Percentiles rank a stretch among this genome's conserved stretches.
These are phyloP conservation scores for Melaleuca alternifolia DNA, from an alignment of 345 rosid species.

Conservation along the genomic window DNA sequence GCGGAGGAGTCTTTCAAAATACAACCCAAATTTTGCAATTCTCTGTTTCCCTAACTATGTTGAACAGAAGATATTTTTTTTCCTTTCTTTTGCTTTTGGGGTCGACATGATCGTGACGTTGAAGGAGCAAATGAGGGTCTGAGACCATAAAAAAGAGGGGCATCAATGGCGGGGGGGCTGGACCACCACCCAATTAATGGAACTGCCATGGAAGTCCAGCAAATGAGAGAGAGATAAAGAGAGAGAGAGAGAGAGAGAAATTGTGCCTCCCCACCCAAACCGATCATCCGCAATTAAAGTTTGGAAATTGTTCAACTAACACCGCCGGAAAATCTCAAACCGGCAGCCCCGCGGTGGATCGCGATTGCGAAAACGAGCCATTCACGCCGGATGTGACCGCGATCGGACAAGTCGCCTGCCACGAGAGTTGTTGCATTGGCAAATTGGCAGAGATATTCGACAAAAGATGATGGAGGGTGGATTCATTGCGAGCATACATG, in stretches of 20 bases:
- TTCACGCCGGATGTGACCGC: neutral
- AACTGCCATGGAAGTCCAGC: neutral
- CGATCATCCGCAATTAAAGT: neutral
- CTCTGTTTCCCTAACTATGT: neutral
- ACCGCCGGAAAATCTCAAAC: neutral
- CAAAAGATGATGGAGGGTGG: neutral
- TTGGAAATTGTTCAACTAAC: too few relatives aligned
- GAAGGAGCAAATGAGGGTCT: neutral
- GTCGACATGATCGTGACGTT: neutral
- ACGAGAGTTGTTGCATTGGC: neutral
- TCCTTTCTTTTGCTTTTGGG: too few relatives aligned
- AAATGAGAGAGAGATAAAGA: neutral
- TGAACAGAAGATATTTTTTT: neutral
- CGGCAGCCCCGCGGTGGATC: fast-evolving
- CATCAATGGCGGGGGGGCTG: neutral
- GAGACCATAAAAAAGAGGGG: neutral
- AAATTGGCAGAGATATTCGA: neutral
- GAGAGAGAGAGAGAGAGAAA: too few relatives aligned
- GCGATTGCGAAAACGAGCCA: too few relatives aligned
- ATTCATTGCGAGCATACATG: neutral
- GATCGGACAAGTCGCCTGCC: fast-evolving
- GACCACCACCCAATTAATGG: neutral
- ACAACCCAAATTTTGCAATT: neutral
- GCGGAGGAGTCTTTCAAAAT: too few relatives aligned
- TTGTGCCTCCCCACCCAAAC: too few relatives aligned